Evolutionary conservation across 768 basidiomycete genomes (phyloP).

Genomic region (Ramaria sp.): DNA sequence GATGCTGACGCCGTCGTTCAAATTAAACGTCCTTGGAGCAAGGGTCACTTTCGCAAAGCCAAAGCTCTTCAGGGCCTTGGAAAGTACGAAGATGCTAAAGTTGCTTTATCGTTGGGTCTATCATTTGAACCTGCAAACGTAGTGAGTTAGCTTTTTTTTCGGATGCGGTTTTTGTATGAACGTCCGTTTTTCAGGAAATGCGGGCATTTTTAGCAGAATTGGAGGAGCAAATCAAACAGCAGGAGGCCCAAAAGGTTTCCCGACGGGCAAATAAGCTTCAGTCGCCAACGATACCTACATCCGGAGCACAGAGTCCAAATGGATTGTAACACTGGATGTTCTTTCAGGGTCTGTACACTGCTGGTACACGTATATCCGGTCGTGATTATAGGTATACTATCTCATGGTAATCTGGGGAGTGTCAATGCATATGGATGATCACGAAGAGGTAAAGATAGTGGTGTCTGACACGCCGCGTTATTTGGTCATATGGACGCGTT

Average conservation of each 20-base stretch:
- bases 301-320: background rate
- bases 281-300: background rate
- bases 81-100: constrained; percentile 62
- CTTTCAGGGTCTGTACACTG: background rate
- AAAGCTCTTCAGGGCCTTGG: constrained; percentile 75
- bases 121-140: constrained; percentile 68
- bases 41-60: constrained; percentile 91
- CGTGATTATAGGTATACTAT: background rate
- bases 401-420: background rate
- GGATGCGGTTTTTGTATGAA: background rate
- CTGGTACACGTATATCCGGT: background rate
- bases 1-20: constrained; percentile 89
- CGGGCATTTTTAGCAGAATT: background rate
- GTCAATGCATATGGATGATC: background rate
- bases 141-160: constrained; percentile 24
- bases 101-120: constrained; percentile 73
- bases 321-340: background rate
- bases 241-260: background rate
- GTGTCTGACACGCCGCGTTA: too few relatives aligned
- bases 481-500: too few relatives aligned
- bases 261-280: background rate
- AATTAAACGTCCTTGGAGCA: constrained; percentile 82
- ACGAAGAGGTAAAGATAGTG: background rate
- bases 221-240: constrained; percentile 1
- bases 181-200: constrained; percentile 3